phyloP scores from a whole-genome alignment of 345 rosid species.

The Brassica incana region DNA sequence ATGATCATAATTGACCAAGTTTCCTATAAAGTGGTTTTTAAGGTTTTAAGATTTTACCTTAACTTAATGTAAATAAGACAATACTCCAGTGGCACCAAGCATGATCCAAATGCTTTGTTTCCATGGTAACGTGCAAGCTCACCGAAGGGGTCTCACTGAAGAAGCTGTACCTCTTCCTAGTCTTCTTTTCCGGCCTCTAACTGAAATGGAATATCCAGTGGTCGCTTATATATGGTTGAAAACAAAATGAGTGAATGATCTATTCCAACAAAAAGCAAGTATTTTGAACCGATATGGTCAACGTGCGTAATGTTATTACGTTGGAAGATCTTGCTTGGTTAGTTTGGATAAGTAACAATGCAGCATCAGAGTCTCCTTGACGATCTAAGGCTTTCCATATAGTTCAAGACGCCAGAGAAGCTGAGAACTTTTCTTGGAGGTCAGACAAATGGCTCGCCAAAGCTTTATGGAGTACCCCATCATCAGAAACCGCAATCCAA shows the following conservation, averaged over 20 bases:
- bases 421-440: slow-evolving; percentile 71
- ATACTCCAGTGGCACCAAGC: slow-evolving; percentile 78
- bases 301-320: background rate
- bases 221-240: background rate
- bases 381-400: slow-evolving; percentile 50
- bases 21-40: background rate
- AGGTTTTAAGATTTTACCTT: slow-evolving; percentile 52
- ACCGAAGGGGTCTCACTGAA: background rate
- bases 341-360: slow-evolving; percentile 50
- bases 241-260: no score
- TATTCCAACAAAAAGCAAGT: no score
- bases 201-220: no score
- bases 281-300: no score
- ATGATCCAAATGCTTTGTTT: slow-evolving; percentile 58
- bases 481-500: slow-evolving; percentile 58
- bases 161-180: background rate
- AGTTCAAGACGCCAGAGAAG: slow-evolving; percentile 56
- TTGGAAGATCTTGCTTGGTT: slow-evolving; percentile 48
- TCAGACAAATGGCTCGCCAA: slow-evolving; percentile 37
- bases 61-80: slow-evolving; percentile 77
- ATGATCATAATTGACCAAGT: background rate
- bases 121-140: slow-evolving; percentile 61
- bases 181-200: no score
- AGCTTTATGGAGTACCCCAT: slow-evolving; percentile 6
- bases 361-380: slow-evolving; percentile 54